phyloP scores from a whole-genome alignment of 371 early-diverging fungal species.

The Mortierella sp. region DNA sequence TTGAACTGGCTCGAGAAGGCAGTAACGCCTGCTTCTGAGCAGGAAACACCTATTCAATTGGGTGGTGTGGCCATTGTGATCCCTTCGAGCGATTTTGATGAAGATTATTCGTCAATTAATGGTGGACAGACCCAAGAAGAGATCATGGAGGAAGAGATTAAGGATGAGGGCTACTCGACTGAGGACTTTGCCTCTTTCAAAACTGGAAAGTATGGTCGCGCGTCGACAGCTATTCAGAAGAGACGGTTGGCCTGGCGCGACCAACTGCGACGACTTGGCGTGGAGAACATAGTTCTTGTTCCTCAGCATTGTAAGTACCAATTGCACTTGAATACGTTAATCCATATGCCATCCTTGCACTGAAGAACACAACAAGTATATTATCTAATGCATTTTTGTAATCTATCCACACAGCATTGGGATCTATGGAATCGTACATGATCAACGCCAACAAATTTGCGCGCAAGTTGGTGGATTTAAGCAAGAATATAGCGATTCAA shows the following conservation, averaged over 20 bases:
- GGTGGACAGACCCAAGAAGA: slow-evolving; percentile 25
- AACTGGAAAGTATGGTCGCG: slow-evolving; percentile 42
- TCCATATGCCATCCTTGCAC: not conserved
- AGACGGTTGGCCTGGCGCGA: slow-evolving; percentile 50
- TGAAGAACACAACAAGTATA: not conserved
- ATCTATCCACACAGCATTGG: slow-evolving; percentile 18
- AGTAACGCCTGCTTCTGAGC: slow-evolving; percentile 26
- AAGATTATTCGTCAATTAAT: slow-evolving; percentile 2
- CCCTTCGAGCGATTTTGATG: slow-evolving; percentile 51
- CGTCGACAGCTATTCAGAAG: slow-evolving; percentile 37
- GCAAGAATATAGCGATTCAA: slow-evolving; percentile 33
- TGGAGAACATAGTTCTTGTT: slow-evolving; percentile 42
- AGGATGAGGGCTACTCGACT: slow-evolving; percentile 52
- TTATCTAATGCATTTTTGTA: not conserved
- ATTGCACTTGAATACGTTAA: too few species aligned
- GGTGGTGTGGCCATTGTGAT: slow-evolving; percentile 53
- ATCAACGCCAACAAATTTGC: slow-evolving; percentile 48
- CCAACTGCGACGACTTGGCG: slow-evolving; percentile 48
- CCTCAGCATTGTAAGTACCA: slow-evolving; percentile 44
- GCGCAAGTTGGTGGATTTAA: slow-evolving; percentile 28
- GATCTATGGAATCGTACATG: slow-evolving; percentile 41
- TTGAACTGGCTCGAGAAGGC: slow-evolving; percentile 51
- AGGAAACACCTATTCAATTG: slow-evolving; percentile 36
- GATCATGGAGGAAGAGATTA: slow-evolving; percentile 25
- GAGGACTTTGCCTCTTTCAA: slow-evolving; percentile 56